Evolutionary conservation across 2,329 filamentous ascomycete species (phyloP).

Genomic region (Keithomyces neogunnii): DNA sequence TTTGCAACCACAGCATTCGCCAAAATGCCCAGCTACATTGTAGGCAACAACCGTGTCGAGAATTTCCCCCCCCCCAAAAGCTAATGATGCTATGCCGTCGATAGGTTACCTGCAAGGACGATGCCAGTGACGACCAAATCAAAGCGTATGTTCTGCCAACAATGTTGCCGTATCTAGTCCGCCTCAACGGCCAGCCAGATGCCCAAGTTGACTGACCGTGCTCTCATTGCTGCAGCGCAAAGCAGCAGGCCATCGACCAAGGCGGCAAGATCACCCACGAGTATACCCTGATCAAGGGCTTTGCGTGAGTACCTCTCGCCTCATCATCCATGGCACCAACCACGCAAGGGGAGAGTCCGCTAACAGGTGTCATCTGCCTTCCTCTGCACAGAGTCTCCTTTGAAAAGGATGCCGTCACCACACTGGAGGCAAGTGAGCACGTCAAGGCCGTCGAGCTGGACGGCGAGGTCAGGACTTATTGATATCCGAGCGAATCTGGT

Average conservation of each 20-base stretch:
- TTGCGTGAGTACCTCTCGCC: conserved; percentile 58
- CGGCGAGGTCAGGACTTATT: conserved; percentile 62
- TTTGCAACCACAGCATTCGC: conserved; percentile 6
- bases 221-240: conserved; percentile 46
- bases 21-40: conserved; percentile 51
- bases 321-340: not conserved
- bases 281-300: conserved; percentile 83
- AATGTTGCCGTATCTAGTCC: not conserved
- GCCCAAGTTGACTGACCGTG: too few relatives aligned
- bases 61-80: conserved; percentile 8
- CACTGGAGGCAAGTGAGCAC: conserved; percentile 60
- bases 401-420: conserved; percentile 55
- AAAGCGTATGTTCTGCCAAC: conserved; percentile 43
- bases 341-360: not conserved
- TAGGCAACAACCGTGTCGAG: conserved; percentile 14
- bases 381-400: conserved; percentile 59
- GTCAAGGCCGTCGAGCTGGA: conserved; percentile 71
- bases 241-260: conserved; percentile 63
- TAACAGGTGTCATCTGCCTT: not conserved
- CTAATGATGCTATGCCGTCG: not conserved
- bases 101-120: conserved; percentile 73
- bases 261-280: conserved; percentile 80
- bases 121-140: conserved; percentile 58
- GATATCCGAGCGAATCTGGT: conserved; percentile 15
- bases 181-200: too few relatives aligned